Percentiles rank a stretch among this genome's conserved stretches.
Evolutionary conservation across 1,139 yeast species (phyloP).

Genomic region (Diutina sp.): DNA sequence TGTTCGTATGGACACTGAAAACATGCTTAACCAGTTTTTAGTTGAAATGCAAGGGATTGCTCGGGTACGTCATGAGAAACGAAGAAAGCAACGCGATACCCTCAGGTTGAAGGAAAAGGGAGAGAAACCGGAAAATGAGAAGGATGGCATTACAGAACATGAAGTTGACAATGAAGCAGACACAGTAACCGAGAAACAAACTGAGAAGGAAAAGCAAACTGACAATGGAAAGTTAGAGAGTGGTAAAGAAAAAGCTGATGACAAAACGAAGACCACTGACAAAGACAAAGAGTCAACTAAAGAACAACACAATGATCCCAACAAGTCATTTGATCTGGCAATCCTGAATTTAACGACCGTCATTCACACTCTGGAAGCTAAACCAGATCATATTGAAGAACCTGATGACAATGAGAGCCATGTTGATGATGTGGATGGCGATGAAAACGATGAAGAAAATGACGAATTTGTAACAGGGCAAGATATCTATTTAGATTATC

Average conservation of each 20-base stretch:
- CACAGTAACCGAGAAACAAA: background rate
- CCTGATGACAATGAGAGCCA: slow-evolving; percentile 4
- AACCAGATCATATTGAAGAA: slow-evolving; percentile 7
- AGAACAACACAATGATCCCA: slow-evolving; percentile 6
- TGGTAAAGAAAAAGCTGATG: slow-evolving; percentile 3
- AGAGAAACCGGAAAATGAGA: slow-evolving; percentile 1
- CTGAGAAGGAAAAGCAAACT: background rate
- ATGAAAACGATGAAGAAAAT: slow-evolving; percentile 25
- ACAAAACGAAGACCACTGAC: slow-evolving; percentile 4
- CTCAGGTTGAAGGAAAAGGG: slow-evolving; percentile 20
- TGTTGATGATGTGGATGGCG: slow-evolving; percentile 24
- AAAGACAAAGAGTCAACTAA: slow-evolving; percentile 4
- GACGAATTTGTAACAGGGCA: slow-evolving; percentile 66
- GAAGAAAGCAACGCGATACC: background rate
- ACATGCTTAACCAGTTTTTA: slow-evolving; percentile 59
- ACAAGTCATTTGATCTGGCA: slow-evolving; percentile 12
- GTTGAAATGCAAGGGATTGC: slow-evolving; percentile 71
- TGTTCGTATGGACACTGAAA: slow-evolving; percentile 77
- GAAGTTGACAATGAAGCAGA: background rate
- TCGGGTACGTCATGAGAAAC: slow-evolving; percentile 40
- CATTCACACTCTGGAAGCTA: slow-evolving; percentile 9
- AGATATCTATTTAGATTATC: slow-evolving; percentile 71
- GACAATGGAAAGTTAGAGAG: background rate
- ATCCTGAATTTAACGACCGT: slow-evolving; percentile 15
- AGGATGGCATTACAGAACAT: background rate